A percentile compares a stretch with the other conserved stretches of the same genome.
These are phyloP conservation scores for Chrysanthemum seticuspe DNA, from an alignment of 129 eudicot species.

Conservation along the genomic window DNA sequence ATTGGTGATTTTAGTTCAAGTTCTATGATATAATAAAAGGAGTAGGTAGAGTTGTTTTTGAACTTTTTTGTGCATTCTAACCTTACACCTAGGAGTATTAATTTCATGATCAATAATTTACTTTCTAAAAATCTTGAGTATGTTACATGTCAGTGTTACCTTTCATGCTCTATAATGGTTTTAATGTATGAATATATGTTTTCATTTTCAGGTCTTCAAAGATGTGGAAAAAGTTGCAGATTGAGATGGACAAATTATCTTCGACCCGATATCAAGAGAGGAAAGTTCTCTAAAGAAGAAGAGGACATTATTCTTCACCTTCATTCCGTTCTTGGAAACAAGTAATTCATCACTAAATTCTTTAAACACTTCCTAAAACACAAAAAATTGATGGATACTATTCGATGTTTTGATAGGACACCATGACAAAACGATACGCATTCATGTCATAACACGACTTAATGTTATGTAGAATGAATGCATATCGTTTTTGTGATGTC, in stretches of 20 bases:
- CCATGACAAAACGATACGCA: background rate
- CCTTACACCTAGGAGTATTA: background rate
- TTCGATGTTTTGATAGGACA: background rate
- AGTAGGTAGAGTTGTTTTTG: background rate
- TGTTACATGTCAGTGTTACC: background rate
- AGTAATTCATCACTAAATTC: slow-evolving; percentile 27
- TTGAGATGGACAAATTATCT: slow-evolving; percentile 59
- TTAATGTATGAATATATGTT: background rate
- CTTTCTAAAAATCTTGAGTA: background rate
- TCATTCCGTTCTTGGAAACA: slow-evolving; percentile 52
- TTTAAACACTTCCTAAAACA: background rate
- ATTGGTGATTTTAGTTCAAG: too few species aligned
- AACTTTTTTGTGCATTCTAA: too few species aligned
- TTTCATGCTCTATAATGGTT: background rate
- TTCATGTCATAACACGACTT: background rate
- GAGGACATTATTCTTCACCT: slow-evolving; percentile 44
- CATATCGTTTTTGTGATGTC: slow-evolving; percentile 4
- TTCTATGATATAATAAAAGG: background rate
- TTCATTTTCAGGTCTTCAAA: slow-evolving; percentile 35
- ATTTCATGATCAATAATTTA: background rate
- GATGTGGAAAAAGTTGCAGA: slow-evolving; percentile 58
- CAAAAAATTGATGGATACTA: background rate
- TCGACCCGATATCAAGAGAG: slow-evolving; percentile 53
- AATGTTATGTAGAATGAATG: background rate
- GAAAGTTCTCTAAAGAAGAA: slow-evolving; percentile 49